These are phyloP conservation scores for Verticillium nonalfalfae DNA, from an alignment of 2,329 filamentous ascomycete species.

Conservation along the genomic window DNA sequence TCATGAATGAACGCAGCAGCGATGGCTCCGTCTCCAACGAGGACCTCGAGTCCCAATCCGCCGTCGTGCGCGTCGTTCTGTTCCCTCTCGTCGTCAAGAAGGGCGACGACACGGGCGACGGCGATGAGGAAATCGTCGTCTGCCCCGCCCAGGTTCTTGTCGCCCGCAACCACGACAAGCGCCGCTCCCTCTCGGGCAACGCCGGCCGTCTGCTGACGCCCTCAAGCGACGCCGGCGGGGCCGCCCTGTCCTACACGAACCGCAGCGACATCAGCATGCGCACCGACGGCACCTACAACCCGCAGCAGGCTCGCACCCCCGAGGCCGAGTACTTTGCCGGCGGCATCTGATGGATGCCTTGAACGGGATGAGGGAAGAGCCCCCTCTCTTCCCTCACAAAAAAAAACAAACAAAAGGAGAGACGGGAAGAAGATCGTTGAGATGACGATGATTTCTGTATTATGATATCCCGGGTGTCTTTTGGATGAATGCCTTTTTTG, in stretches of 20 bases:
- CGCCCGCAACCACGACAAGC: conserved; percentile 40
- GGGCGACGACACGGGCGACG: conserved; percentile 79
- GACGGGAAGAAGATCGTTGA: background rate
- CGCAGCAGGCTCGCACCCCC: conserved; percentile 7
- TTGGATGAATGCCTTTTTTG: conserved; percentile 2
- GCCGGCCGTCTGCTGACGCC: conserved; percentile 33
- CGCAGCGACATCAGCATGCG: conserved; percentile 29
- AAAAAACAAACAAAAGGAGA: background rate
- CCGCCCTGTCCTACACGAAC: conserved; percentile 22
- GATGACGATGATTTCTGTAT: background rate
- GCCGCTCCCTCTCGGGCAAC: conserved; percentile 19
- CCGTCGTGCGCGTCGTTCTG: conserved; percentile 83
- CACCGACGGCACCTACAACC: conserved; percentile 6
- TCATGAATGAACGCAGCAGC: conserved; percentile 90
- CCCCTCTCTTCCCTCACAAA: too few species aligned
- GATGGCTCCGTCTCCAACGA: conserved; percentile 57
- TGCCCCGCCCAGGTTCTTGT: conserved; percentile 92
- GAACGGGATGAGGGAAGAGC: background rate
- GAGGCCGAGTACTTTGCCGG: conserved; percentile 24
- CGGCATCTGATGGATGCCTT: conserved; percentile 16
- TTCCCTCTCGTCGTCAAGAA: conserved; percentile 97
- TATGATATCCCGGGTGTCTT: background rate
- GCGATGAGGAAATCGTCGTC: conserved; percentile 92
- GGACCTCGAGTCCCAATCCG: conserved; percentile 68
- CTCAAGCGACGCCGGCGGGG: conserved; percentile 46